Evolutionary conservation across 129 eudicot species (phyloP).

Genomic region (Chrysanthemum lavandulifolium): DNA sequence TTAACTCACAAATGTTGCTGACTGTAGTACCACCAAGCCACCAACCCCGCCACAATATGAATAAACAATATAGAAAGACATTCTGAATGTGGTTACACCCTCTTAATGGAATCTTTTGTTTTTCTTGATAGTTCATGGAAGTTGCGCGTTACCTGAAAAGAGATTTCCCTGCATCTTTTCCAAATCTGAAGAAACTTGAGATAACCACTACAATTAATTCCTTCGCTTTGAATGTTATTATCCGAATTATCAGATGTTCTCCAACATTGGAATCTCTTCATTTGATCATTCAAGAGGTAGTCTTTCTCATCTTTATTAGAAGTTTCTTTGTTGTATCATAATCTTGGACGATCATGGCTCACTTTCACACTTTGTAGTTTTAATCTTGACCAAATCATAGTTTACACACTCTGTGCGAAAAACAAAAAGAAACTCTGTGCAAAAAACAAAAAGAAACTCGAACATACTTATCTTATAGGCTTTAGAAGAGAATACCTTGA

Average conservation of each 20-base stretch:
- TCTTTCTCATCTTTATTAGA: background rate
- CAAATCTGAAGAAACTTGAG: conserved; percentile 21
- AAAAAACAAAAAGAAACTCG: too few relatives aligned
- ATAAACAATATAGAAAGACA: background rate
- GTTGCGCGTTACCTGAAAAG: background rate
- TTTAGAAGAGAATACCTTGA: too few relatives aligned
- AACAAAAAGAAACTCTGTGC: too few relatives aligned
- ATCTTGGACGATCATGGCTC: background rate
- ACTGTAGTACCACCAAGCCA: too few relatives aligned
- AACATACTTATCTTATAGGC: too few relatives aligned
- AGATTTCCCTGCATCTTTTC: background rate
- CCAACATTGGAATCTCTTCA: conserved; percentile 17
- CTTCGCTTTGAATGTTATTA: background rate
- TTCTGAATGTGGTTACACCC: background rate
- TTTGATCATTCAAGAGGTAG: conserved; percentile 20
- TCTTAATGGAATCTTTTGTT: background rate
- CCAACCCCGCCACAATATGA: background rate
- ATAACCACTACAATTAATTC: background rate
- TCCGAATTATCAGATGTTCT: conserved; percentile 1
- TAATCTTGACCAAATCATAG: too few relatives aligned
- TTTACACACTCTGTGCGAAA: too few relatives aligned
- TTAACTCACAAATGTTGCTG: too few relatives aligned
- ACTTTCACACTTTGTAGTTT: background rate
- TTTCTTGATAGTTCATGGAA: background rate
- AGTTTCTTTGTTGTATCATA: too few relatives aligned